Evolutionary conservation across 495 filamentous ascomycete species (phyloP).

Genomic region (Podospora anserina): DNA sequence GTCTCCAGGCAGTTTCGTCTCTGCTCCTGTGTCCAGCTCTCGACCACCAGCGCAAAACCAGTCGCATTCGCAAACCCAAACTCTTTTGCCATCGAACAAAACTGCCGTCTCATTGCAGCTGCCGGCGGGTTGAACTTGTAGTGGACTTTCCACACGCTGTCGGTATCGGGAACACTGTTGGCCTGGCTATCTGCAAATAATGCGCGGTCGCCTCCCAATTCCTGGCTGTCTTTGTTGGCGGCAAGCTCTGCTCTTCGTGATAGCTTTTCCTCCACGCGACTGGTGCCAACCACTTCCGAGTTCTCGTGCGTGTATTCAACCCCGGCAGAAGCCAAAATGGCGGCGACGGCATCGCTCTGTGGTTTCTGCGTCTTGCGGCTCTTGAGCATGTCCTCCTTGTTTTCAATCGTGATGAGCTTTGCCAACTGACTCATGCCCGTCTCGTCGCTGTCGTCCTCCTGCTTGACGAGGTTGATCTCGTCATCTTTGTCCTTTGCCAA

Average conservation of each 20-base stretch:
- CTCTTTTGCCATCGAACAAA: constrained; percentile 80
- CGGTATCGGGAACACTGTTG: constrained; percentile 9
- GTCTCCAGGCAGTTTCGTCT: constrained; percentile 72
- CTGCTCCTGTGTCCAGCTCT: constrained; percentile 88
- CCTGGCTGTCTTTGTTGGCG: constrained; percentile 43
- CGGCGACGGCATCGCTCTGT: constrained; percentile 75
- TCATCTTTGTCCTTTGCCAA: constrained; percentile 54
- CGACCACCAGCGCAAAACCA: constrained; percentile 91
- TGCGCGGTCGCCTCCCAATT: constrained; percentile 20
- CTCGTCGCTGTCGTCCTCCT: constrained; percentile 50
- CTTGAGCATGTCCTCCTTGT: constrained; percentile 36
- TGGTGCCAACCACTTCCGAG: constrained; percentile 89
- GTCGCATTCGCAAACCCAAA: constrained; percentile 74
- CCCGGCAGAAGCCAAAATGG: constrained; percentile 82
- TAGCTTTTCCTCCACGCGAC: constrained; percentile 75
- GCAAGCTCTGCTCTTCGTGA: constrained; percentile 69
- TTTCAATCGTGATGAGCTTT: constrained; percentile 60
- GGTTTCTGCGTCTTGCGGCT: constrained; percentile 26
- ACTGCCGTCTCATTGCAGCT: constrained; percentile 75
- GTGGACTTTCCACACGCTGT: constrained; percentile 38
- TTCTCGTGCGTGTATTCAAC: constrained; percentile 97
- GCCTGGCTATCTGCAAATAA: constrained; percentile 39
- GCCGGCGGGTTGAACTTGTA: constrained; percentile 73
- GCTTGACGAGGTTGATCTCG: constrained; percentile 39
- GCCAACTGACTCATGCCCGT: constrained; percentile 76